Evolutionary conservation across 2,329 filamentous ascomycete species (phyloP).

Genomic region (Pezicula carpinea): DNA sequence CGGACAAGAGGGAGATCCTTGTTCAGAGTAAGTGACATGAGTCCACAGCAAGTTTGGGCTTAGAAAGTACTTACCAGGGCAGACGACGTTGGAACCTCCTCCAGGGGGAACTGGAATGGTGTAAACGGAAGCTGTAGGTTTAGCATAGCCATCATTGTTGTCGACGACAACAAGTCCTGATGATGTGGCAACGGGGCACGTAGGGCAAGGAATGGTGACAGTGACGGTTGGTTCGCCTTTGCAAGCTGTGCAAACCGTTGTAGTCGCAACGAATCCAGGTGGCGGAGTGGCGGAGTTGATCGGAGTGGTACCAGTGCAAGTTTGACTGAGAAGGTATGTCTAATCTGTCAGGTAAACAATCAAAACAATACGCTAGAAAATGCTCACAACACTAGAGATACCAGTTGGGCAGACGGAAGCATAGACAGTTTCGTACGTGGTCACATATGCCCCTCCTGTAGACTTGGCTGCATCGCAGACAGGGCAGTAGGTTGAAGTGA

Average conservation of each 20-base stretch:
- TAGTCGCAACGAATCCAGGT: conserved; percentile 1
- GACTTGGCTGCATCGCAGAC: conserved; percentile 3
- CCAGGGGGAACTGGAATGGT: too few relatives aligned
- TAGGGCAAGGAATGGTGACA: conserved; percentile 1
- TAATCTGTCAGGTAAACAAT: neutral
- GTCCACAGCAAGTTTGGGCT: too few relatives aligned
- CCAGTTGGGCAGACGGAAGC: conserved; percentile 5
- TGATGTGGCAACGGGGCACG: neutral
- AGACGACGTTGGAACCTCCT: too few relatives aligned
- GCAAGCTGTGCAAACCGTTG: conserved; percentile 2
- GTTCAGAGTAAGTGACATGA: too few relatives aligned
- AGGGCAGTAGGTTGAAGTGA: conserved; percentile 6
- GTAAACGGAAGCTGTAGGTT: too few relatives aligned
- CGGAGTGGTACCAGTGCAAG: conserved; percentile 3
- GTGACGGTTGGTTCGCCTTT: neutral
- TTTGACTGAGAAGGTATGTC: conserved; percentile 1
- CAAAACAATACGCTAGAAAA: neutral
- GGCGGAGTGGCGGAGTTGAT: neutral
- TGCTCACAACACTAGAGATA: neutral
- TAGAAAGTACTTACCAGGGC: too few relatives aligned
- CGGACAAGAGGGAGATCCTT: too few relatives aligned
- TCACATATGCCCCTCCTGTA: neutral
- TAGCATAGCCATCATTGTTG: too few relatives aligned
- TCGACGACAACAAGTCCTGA: neutral
- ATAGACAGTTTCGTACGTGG: conserved; percentile 3